Evolutionary conservation across 2,329 filamentous ascomycete genomes (phyloP).

Genomic region (Pseudocercospora macadamiae): DNA sequence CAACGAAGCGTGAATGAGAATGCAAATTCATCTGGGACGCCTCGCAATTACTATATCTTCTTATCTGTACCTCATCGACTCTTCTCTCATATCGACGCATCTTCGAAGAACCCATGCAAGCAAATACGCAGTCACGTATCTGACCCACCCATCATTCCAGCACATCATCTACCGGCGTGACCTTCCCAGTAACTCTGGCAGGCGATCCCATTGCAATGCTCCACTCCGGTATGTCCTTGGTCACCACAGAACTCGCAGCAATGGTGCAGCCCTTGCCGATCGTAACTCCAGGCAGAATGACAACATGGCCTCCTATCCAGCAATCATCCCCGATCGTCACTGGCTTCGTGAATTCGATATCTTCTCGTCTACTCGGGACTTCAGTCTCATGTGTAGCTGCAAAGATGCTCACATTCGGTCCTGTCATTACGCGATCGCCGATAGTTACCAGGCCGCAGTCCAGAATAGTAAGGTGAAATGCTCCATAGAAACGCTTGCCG

Average conservation of each 20-base stretch:
- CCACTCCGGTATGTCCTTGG: slow-evolving; percentile 26
- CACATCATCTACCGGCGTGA: neutral
- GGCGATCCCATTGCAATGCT: slow-evolving; percentile 28
- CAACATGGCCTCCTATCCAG: slow-evolving; percentile 28
- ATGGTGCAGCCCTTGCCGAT: slow-evolving; percentile 31
- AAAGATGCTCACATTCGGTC: slow-evolving; percentile 57
- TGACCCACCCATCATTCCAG: neutral
- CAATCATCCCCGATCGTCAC: slow-evolving; percentile 48
- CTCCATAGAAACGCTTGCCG: slow-evolving; percentile 66
- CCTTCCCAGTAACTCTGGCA: neutral
- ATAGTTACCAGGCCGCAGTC: slow-evolving; percentile 58
- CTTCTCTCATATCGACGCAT: too few species aligned
- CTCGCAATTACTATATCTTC: too few species aligned
- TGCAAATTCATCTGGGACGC: too few species aligned
- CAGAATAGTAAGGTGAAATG: slow-evolving; percentile 59
- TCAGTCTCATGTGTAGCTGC: slow-evolving; percentile 57
- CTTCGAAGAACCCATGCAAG: too few species aligned
- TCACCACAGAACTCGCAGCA: slow-evolving; percentile 28
- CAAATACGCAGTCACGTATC: too few species aligned
- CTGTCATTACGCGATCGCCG: slow-evolving; percentile 56
- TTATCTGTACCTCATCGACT: too few species aligned
- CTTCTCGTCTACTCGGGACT: slow-evolving; percentile 50
- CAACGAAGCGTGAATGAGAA: too few species aligned
- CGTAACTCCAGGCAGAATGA: slow-evolving; percentile 31
- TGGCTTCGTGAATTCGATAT: slow-evolving; percentile 54